These are phyloP conservation scores for Cercophora scortea DNA, from an alignment of 495 filamentous ascomycete species.

Conservation along the genomic window DNA sequence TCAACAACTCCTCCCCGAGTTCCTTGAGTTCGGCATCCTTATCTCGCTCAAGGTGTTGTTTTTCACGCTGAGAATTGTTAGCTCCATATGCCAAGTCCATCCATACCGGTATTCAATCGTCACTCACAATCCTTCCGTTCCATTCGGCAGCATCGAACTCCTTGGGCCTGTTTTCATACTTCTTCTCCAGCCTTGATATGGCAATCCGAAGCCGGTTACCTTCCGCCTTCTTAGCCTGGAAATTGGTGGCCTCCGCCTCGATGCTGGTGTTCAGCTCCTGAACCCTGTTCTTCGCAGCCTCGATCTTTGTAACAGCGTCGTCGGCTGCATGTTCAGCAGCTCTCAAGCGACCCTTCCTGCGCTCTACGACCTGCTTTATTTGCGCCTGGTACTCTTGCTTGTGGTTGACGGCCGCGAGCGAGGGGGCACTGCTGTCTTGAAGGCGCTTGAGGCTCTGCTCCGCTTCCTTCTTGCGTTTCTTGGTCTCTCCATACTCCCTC, in stretches of 20 bases:
- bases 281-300: slow-evolving; percentile 43
- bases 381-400: slow-evolving; percentile 54
- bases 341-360: slow-evolving; percentile 43
- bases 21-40: slow-evolving; percentile 27
- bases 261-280: slow-evolving; percentile 47
- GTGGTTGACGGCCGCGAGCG: slow-evolving; percentile 52
- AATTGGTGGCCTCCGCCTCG: slow-evolving; percentile 49
- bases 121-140: slow-evolving; percentile 48
- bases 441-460: slow-evolving; percentile 47
- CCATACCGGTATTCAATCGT: no score
- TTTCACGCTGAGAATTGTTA: slow-evolving; percentile 24
- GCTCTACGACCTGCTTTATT: slow-evolving; percentile 40
- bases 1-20: slow-evolving; percentile 23
- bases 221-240: slow-evolving; percentile 45
- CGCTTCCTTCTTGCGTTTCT: slow-evolving; percentile 37
- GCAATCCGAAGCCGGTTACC: slow-evolving; percentile 32
- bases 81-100: background rate
- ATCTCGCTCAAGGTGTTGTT: slow-evolving; percentile 41
- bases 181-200: slow-evolving; percentile 26
- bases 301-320: slow-evolving; percentile 38
- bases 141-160: slow-evolving; percentile 42
- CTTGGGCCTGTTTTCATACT: slow-evolving; percentile 35
- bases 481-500: slow-evolving; percentile 35
- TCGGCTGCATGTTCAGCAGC: slow-evolving; percentile 47
- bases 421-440: slow-evolving; percentile 56